Base-by-base conservation (phyloP, 192 early-diverging fungal species). In the Coemansia sp. region DNA sequence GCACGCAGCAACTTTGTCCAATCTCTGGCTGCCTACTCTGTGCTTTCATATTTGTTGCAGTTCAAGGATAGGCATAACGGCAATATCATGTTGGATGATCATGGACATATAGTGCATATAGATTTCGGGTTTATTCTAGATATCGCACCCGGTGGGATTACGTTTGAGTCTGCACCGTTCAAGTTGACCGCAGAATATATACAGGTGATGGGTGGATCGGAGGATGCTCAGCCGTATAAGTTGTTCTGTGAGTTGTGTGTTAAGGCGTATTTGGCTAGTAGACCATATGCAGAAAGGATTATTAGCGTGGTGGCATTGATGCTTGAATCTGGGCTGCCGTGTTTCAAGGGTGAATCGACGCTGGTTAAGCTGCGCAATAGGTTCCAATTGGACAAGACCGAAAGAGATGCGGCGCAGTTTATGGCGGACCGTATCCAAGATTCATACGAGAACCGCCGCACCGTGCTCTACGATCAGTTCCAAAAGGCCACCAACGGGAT, bases 51-150 rank as follows among this genome's bases (percentile, higher is more conserved):
- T 77, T 50, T 99, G 62, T 84, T 99, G 28, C 96, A 98, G 74
- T 93, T 99, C 83, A 98, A 98, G 77, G 97, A 99, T 84, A 86
- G 97, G 25, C 96, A 99, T 76, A 99, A 99, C 80, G 96, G 96
- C 55, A 99, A 99, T 82, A 97, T 99, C 68, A 98, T 99, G 97
- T 87, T 98, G 62, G 97, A 99, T 64, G 88, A 93, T 61, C 85
- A 92, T 62, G 97, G 97, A 0, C 95, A 99, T 73, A 89, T 98
- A 29, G 84, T 99, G 70, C 97, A 99, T 79, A 97, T 99, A 64
- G 96, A 99, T 77, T 99, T 99, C 70, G 97, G 97, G 16, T 99
- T 98, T 73, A 96, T 99, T 64, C 85, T 99, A 51, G 94, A 96
- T 60, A 98, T 99, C 73, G 92, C 95, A n/a, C 96, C 96, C 10